phyloP scores from a whole-genome alignment of 1,284 basidiomycete species.

The Neolentinus lepideus region DNA sequence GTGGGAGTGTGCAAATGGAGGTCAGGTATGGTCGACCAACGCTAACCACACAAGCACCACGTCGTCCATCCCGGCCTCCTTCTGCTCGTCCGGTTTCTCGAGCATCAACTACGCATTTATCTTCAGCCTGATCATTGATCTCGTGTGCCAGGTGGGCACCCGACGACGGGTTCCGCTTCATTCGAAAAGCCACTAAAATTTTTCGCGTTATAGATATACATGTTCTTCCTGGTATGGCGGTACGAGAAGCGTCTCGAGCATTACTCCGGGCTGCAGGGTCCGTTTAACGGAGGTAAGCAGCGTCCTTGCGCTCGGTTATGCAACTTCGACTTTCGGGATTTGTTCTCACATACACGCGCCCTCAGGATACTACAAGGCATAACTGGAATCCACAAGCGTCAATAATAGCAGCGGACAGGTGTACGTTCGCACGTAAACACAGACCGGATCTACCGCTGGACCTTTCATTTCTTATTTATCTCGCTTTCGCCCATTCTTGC shows the following conservation, averaged over 20 bases:
- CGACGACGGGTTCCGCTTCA: background rate
- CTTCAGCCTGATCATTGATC: slow-evolving; percentile 55
- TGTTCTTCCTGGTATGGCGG: slow-evolving; percentile 68
- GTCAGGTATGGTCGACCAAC: slow-evolving; percentile 56
- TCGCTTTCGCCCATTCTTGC: background rate
- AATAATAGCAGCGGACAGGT: background rate
- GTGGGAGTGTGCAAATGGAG: slow-evolving; percentile 75
- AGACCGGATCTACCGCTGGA: background rate
- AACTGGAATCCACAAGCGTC: background rate
- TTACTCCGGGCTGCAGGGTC: slow-evolving; percentile 57
- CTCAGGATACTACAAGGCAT: slow-evolving; percentile 22
- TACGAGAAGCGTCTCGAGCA: slow-evolving; percentile 64
- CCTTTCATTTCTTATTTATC: background rate
- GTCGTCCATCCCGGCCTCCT: slow-evolving; percentile 45
- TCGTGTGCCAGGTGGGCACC: slow-evolving; percentile 57
- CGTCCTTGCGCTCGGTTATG: slow-evolving; percentile 2
- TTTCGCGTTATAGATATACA: slow-evolving; percentile 44
- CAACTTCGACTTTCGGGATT: background rate
- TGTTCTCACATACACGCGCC: background rate
- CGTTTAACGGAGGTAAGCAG: slow-evolving; percentile 50
- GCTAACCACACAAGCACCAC: slow-evolving; percentile 33
- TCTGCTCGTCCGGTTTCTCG: slow-evolving; percentile 60
- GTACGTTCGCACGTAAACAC: background rate
- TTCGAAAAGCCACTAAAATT: background rate
- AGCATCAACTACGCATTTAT: slow-evolving; percentile 66